Evolutionary conservation across 352 stramenopile genomes (phyloP), one percentile per base, ranked within the genome.

Genomic region (Globisporangium splendens): DNA sequence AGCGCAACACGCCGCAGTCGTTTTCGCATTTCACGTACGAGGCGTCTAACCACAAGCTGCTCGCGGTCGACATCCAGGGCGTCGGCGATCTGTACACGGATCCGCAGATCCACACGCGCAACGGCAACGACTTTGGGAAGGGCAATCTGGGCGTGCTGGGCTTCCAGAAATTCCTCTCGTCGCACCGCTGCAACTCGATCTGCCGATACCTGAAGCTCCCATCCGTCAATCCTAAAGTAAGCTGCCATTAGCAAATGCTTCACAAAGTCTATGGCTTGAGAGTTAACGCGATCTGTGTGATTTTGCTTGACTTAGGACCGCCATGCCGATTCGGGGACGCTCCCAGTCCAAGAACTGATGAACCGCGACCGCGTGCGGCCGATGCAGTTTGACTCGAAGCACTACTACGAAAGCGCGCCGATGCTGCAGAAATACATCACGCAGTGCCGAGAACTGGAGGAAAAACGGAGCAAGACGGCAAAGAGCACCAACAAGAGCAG

Each of bases 21-120:
- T 98, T 98, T 62, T 97, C 88, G 1, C 91, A 96, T 46, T 96
- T 96, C 61, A 97, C 89, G 46, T 98, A 98, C 59, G 95, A 98
- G 60, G 88, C 82, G 11, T 97, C 89, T 2, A 77, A 96, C 65
- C 93, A 97, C 56, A 83, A 89, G 52, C 68, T 97, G 41, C 75
- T 98, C 15, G 93, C 96, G 3, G 93, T 97, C 17, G 95, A 98
- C 59, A 96, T 98, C 64, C 95, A 98, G 65, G 95, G 95, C 43
- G 91, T 98, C 6, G 93, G 89, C 10, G 94, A 98, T 74, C 69
- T 97, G 24, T 98, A 97, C 74, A 98, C 95, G n/a, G 95, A 98
- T 65, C 95, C 95, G 22, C 95, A 91, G 66, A 91, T 96, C 56
- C 86, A 89, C 70, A 96, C 85, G n/a, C 73, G 91, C 12, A 91